phyloP scores from a whole-genome alignment of 176 grass and related monocot species.

The Juncus inflexus region DNA sequence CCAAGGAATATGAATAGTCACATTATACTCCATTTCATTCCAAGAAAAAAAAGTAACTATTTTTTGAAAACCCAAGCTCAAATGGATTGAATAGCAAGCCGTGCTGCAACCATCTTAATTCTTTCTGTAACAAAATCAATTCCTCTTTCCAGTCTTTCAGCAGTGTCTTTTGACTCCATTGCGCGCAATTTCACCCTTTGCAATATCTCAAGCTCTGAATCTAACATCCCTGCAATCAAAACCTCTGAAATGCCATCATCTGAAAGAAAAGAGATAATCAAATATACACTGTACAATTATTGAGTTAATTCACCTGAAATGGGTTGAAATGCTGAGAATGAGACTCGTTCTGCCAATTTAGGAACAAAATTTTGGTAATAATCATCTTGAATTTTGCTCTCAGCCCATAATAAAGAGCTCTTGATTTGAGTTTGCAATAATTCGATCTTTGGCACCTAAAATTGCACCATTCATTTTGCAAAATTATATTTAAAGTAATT shows the following conservation, averaged over 20 bases:
- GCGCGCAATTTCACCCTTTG: constrained; percentile 67
- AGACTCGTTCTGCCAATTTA: constrained; percentile 53
- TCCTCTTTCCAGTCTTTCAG: constrained; percentile 51
- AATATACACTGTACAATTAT: not conserved
- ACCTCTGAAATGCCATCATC: not conserved
- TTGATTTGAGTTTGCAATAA: constrained; percentile 79
- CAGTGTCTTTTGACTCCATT: constrained; percentile 69
- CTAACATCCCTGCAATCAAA: constrained; percentile 68
- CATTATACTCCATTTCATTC: too few species aligned
- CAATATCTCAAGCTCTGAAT: constrained; percentile 53
- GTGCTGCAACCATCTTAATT: constrained; percentile 74
- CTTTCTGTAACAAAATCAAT: constrained; percentile 56
- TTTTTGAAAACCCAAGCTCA: constrained; percentile 15
- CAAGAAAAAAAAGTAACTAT: not conserved
- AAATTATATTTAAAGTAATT: not conserved
- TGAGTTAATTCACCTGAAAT: constrained; percentile 59
- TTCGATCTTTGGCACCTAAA: constrained; percentile 72
- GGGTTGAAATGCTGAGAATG: constrained; percentile 77
- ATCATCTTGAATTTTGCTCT: constrained; percentile 44
- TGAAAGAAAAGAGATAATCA: not conserved
- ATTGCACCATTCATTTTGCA: not conserved
- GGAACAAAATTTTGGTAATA: constrained; percentile 66
- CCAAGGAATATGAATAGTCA: too few species aligned
- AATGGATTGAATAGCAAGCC: constrained; percentile 88
- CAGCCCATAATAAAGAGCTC: constrained; percentile 73